Evolutionary conservation across 495 filamentous ascomycete species (phyloP), one percentile per base, ranked within the genome.

Genomic region (Platismatia glauca): DNA sequence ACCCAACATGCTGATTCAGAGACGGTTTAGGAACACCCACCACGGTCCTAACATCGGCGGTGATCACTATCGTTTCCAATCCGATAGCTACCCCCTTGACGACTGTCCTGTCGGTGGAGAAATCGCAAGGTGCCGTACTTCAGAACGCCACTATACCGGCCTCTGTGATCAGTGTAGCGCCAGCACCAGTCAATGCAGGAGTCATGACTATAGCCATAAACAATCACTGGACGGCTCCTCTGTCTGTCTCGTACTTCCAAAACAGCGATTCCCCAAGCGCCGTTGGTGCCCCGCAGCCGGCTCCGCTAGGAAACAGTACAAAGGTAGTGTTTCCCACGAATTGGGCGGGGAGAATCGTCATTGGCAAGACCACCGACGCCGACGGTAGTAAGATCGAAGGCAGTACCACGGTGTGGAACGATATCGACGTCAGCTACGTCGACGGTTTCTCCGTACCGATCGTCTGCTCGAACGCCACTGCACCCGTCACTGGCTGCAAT

Each of bases 391-490:
- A 64, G 59, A 69, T 69, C 48, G 67, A 69, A 63, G 67, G 63
- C 46, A 69, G 67, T 52, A 62, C 63, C 46, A 62, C 56, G 11
- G 62, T 59, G 13, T 38, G 48, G 39, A 61, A 61, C 29, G 57
- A 67, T 24, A 59, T 69, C 39, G 67, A 69, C 43, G 62, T 69
- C 29, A 64, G 61, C 50, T 69, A 69, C 29, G 67, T 69, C 13
- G 69, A 72, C 46, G 71, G 71, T 38, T 72, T 65, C 62, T 65
- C 68, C 7, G 69, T 72, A 22, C 68, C 71, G 5, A 61, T 70
- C 48, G 67, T 65, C 55, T 72, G 71, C 61, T 65, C 59, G 37
- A 61, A 50, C 29, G 44, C 52, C 44, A 68, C 64, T 50, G 58
- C 55, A 6, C 57, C 60, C 20, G 48, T 71, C 20, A 66, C 68